Percentiles rank a stretch among this genome's conserved stretches.
Evolutionary conservation across 495 filamentous ascomycete species (phyloP).

Genomic region (Aspergillus sclerotioniger): DNA sequence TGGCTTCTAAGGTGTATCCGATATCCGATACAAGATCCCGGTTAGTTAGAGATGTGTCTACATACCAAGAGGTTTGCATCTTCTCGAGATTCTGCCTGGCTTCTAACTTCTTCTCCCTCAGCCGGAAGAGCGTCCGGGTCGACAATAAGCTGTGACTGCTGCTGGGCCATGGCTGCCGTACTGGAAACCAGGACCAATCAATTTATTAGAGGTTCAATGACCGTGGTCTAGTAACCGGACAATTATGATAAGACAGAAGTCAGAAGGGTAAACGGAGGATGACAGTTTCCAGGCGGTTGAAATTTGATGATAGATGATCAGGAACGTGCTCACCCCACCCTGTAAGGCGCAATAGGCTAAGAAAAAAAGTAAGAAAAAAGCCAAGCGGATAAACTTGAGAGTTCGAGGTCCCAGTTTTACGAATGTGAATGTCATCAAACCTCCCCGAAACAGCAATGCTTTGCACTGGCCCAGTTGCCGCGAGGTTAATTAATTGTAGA

Average conservation of each 20-base stretch:
- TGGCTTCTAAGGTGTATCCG: not conserved
- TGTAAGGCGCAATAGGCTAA: conserved; percentile 5
- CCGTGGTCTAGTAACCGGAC: not conserved
- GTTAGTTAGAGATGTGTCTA: not conserved
- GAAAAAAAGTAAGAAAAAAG: conserved; percentile 11
- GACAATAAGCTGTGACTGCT: conserved; percentile 25
- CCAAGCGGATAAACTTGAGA: not conserved
- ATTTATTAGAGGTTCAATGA: not conserved
- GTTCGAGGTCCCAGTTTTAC: not conserved
- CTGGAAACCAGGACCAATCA: not conserved
- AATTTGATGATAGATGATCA: conserved; percentile 19
- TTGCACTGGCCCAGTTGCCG: not conserved
- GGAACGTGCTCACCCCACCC: conserved; percentile 16
- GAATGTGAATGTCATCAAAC: not conserved
- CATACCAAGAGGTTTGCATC: conserved; percentile 46
- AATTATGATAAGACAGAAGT: conserved; percentile 5
- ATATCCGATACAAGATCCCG: too few relatives aligned
- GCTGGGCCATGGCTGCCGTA: conserved; percentile 12
- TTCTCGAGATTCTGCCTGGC: conserved; percentile 33
- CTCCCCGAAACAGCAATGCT: conserved; percentile 5
- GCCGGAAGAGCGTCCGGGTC: conserved; percentile 26
- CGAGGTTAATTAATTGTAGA: not conserved
- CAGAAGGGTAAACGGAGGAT: not conserved
- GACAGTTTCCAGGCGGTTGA: conserved; percentile 7
- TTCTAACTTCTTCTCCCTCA: conserved; percentile 31